Evolutionary conservation across 805 yeast species (phyloP).

Genomic region (Hanseniaspora singularis): DNA sequence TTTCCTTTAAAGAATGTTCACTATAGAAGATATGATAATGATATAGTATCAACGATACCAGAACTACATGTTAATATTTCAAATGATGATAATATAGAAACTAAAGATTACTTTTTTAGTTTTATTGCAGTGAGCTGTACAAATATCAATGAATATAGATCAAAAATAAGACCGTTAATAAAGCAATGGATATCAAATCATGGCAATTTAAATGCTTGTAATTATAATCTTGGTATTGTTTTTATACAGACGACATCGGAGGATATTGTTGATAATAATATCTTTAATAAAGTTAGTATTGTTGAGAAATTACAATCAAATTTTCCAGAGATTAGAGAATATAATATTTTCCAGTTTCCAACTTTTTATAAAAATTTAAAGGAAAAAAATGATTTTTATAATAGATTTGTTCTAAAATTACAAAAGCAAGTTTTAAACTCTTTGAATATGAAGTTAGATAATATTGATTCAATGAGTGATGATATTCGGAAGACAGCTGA

Average conservation of each 20-base stretch:
- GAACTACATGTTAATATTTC: constrained; percentile 21
- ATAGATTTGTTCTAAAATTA: not conserved
- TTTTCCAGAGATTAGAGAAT: constrained; percentile 22
- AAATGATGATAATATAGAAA: constrained; percentile 1
- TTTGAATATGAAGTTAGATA: constrained; percentile 11
- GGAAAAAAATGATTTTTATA: constrained; percentile 3
- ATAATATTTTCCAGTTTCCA: constrained; percentile 8
- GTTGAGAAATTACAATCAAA: constrained; percentile 27
- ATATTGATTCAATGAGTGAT: constrained; percentile 13
- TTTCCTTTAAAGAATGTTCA: constrained; percentile 27
- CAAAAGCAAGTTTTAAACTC: not conserved
- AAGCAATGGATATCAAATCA: constrained; percentile 55
- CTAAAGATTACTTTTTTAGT: constrained; percentile 41
- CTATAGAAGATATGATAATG: constrained; percentile 25
- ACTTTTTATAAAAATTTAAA: constrained; percentile 4
- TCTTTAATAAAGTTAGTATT: constrained; percentile 27
- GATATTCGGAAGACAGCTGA: constrained; percentile 1
- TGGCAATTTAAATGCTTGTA: constrained; percentile 22
- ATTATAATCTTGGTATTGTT: constrained; percentile 24
- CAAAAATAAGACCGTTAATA: constrained; percentile 70
- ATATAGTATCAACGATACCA: constrained; percentile 21
- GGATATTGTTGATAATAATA: constrained; percentile 22
- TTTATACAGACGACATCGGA: constrained; percentile 16
- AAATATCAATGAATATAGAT: constrained; percentile 59
- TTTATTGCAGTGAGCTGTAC: constrained; percentile 58